phyloP scores from a whole-genome alignment of 331 rosid genomes.

The Saraca asoca region DNA sequence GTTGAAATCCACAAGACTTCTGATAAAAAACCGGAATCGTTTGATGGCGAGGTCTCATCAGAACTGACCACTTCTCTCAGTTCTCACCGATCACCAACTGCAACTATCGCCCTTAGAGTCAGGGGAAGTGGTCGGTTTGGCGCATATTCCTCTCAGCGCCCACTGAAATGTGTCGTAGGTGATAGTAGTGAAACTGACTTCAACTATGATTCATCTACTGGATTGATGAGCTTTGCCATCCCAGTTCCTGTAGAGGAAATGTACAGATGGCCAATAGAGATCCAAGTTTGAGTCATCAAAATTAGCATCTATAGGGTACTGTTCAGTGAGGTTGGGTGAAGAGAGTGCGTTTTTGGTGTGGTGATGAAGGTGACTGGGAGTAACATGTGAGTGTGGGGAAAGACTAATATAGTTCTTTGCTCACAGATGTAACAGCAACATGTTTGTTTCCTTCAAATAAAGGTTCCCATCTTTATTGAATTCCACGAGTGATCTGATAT shows the following conservation, averaged over 20 bases:
- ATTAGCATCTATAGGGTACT: conserved; percentile 11
- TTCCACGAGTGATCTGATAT: no score
- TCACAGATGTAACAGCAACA: neutral
- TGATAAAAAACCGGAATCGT: conserved; percentile 44
- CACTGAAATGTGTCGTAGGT: conserved; percentile 58
- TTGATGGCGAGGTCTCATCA: conserved; percentile 50
- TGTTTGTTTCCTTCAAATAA: conserved; percentile 29
- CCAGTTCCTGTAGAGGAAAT: conserved; percentile 62
- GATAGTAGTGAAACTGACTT: conserved; percentile 44
- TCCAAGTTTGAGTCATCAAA: conserved; percentile 54
- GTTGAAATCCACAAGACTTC: conserved; percentile 46
- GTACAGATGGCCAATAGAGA: conserved; percentile 73
- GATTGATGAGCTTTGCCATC: conserved; percentile 57
- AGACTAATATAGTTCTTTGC: neutral
- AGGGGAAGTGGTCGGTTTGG: conserved; percentile 86
- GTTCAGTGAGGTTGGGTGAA: conserved; percentile 3
- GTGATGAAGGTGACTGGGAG: conserved; percentile 12
- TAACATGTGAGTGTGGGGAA: conserved; percentile 11
- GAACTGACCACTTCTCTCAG: conserved; percentile 46
- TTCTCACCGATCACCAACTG: conserved; percentile 42
- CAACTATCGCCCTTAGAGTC: conserved; percentile 50
- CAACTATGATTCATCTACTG: conserved; percentile 53
- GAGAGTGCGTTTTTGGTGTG: neutral
- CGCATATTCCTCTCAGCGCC: conserved; percentile 67
- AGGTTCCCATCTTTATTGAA: neutral